These are phyloP conservation scores for Poterioochromonas sp. DNA, from an alignment of 352 stramenopile genomes.

Conservation along the genomic window DNA sequence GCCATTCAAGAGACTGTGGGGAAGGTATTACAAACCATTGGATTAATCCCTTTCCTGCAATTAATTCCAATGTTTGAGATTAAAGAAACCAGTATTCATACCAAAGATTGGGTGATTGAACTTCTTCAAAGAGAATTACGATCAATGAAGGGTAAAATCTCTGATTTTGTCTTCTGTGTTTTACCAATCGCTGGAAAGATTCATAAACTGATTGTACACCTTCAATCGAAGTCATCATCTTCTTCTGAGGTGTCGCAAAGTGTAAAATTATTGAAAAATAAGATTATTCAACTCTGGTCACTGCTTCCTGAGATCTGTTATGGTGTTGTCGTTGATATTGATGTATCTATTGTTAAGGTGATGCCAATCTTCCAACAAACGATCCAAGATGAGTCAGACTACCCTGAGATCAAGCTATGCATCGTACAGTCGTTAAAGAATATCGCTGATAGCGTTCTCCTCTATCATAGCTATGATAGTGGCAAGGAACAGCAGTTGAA, in stretches of 20 bases:
- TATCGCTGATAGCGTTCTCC: neutral
- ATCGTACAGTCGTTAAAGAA: neutral
- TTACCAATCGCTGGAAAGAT: constrained; percentile 2
- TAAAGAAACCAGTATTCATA: neutral
- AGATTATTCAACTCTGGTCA: constrained; percentile 25
- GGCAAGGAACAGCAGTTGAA: neutral
- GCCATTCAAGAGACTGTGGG: constrained; percentile 1
- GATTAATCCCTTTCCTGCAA: neutral
- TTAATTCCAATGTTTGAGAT: constrained; percentile 19
- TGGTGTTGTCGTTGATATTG: neutral
- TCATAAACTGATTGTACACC: neutral
- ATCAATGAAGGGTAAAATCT: neutral
- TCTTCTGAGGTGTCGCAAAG: too few relatives aligned
- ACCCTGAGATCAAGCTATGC: neutral
- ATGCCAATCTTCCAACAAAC: neutral
- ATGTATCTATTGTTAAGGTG: neutral
- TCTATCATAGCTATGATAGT: neutral
- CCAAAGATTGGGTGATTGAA: constrained; percentile 13
- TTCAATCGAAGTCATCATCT: too few relatives aligned
- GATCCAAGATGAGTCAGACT: constrained; percentile 1
- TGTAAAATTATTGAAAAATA: neutral
- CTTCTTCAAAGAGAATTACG: neutral
- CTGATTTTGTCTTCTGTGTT: neutral
- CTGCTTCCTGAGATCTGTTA: constrained; percentile 22
- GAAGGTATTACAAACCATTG: neutral